A percentile compares a stretch with the other conserved stretches of the same genome.
These are phyloP conservation scores for Phylloporus arenicola DNA, from an alignment of 768 basidiomycete species.

Conservation along the genomic window DNA sequence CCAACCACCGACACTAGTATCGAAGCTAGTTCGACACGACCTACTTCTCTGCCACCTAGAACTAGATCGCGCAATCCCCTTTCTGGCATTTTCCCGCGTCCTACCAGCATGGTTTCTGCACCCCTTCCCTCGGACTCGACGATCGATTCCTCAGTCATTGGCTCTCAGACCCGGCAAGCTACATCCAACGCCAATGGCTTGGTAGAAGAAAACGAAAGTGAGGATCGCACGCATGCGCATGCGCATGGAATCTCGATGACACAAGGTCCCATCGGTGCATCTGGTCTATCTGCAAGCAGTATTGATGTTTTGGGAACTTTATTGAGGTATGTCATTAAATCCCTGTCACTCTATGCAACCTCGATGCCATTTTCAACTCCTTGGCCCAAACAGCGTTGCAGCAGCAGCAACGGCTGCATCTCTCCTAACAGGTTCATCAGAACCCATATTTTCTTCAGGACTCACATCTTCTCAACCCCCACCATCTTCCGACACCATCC, in stretches of 20 bases:
- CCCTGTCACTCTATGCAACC: not conserved
- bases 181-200: not conserved
- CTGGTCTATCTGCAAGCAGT: conserved; percentile 60
- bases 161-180: conserved; percentile 3
- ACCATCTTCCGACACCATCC: conserved; percentile 10
- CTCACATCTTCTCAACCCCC: conserved; percentile 36
- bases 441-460: conserved; percentile 56
- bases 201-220: conserved; percentile 13
- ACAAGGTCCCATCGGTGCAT: conserved; percentile 24
- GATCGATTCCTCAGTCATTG: conserved; percentile 1
- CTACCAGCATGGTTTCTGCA: conserved; percentile 28
- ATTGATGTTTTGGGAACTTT: conserved; percentile 82
- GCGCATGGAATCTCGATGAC: conserved; percentile 23
- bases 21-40: conserved; percentile 7
- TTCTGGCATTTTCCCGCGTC: conserved; percentile 37
- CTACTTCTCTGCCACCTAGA: conserved; percentile 25
- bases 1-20: conserved; percentile 3
- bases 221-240: conserved; percentile 10
- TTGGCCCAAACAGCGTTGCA: conserved; percentile 52
- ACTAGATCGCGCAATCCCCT: conserved; percentile 32
- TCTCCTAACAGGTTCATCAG: conserved; percentile 66
- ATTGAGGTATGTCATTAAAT: conserved; percentile 49
- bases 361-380: not conserved
- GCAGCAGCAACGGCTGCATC: conserved; percentile 91
- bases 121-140: conserved; percentile 6